phyloP scores from a whole-genome alignment of 305 asterid species.

The Rubia balearica region DNA sequence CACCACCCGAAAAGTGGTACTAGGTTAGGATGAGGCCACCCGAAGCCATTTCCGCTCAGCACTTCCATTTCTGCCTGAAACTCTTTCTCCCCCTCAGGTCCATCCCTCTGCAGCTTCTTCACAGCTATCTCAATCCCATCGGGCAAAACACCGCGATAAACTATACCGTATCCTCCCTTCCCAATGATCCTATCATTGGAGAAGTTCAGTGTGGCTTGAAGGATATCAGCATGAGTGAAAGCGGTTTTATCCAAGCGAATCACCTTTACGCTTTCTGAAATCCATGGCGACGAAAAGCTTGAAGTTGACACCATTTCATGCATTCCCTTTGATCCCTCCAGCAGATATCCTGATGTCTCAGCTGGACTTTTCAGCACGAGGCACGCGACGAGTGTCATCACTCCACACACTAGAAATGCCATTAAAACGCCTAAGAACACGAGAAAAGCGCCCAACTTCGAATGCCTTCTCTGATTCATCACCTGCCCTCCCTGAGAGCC shows the following conservation, averaged over 20 bases:
- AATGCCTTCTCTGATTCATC: constrained; percentile 9
- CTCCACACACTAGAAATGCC: constrained; percentile 53
- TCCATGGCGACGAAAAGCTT: constrained; percentile 64
- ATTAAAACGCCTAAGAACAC: constrained; percentile 42
- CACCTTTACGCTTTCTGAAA: constrained; percentile 53
- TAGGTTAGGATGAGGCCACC: constrained; percentile 95
- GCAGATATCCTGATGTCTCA: constrained; percentile 33
- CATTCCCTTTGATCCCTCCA: constrained; percentile 43
- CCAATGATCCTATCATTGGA: constrained; percentile 73
- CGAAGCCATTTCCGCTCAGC: constrained; percentile 61
- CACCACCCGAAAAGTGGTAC: constrained; percentile 92
- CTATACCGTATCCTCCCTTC: constrained; percentile 79
- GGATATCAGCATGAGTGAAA: constrained; percentile 79
- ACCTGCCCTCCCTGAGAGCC: constrained; percentile 5
- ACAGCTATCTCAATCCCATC: constrained; percentile 85
- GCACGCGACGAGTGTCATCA: constrained; percentile 47
- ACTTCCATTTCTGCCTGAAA: constrained; percentile 91
- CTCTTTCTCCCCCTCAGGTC: constrained; percentile 79
- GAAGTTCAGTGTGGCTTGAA: constrained; percentile 71
- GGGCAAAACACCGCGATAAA: constrained; percentile 72
- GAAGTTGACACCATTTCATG: constrained; percentile 46
- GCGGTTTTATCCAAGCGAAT: constrained; percentile 74
- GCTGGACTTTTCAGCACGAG: constrained; percentile 42
- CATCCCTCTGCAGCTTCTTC: constrained; percentile 73
- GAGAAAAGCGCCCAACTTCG: constrained; percentile 31